Evolutionary conservation across 1,284 basidiomycete genomes (phyloP).

Genomic region (Pascua guehoae): DNA sequence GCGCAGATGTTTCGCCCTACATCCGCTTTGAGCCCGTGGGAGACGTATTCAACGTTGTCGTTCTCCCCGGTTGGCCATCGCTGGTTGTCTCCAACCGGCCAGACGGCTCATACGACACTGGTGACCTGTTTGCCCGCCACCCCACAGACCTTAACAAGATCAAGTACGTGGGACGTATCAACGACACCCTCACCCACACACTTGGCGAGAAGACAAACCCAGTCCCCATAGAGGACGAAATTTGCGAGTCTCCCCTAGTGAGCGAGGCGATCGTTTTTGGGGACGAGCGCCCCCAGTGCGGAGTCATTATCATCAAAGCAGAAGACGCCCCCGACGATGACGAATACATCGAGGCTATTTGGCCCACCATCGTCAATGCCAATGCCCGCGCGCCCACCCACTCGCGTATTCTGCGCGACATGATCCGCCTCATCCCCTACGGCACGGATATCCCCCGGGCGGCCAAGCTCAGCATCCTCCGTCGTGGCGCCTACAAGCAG

Average conservation of each 20-base stretch:
- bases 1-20: slow-evolving; percentile 50
- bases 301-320: slow-evolving; percentile 53
- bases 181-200: slow-evolving; percentile 55
- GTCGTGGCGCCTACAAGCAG: slow-evolving; percentile 52
- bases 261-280: slow-evolving; percentile 61
- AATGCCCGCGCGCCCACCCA: slow-evolving; percentile 57
- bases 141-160: slow-evolving; percentile 50
- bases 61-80: slow-evolving; percentile 56
- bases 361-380: slow-evolving; percentile 55
- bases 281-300: slow-evolving; percentile 55
- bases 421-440: slow-evolving; percentile 54
- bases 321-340: slow-evolving; percentile 50
- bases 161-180: slow-evolving; percentile 59
- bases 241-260: slow-evolving; percentile 49
- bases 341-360: slow-evolving; percentile 49
- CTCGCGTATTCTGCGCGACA: slow-evolving; percentile 55
- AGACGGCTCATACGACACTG: slow-evolving; percentile 60
- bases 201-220: slow-evolving; percentile 60
- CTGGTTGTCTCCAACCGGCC: slow-evolving; percentile 54
- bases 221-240: slow-evolving; percentile 45
- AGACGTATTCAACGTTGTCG: slow-evolving; percentile 55
- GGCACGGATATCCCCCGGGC: slow-evolving; percentile 42
- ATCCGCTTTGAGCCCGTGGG: slow-evolving; percentile 53
- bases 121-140: slow-evolving; percentile 58
- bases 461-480: slow-evolving; percentile 43